These are phyloP conservation scores for Reticulascus tulasneorum DNA, from an alignment of 2,329 filamentous ascomycete genomes.

Conservation along the genomic window DNA sequence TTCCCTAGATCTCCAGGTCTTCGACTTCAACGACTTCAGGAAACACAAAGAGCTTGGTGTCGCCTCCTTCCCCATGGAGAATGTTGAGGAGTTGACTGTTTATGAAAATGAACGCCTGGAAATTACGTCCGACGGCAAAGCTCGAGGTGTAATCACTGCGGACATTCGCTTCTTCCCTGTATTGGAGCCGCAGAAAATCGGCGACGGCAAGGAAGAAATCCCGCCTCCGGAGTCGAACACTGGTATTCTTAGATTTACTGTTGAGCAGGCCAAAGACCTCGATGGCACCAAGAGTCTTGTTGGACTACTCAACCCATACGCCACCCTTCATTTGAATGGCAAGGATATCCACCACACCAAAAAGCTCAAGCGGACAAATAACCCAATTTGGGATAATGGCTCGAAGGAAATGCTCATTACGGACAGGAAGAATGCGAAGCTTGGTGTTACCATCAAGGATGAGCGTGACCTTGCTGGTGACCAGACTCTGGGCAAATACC, in stretches of 20 bases:
- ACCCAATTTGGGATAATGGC: constrained; percentile 91
- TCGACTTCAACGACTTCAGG: constrained; percentile 91
- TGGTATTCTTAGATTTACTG: constrained; percentile 87
- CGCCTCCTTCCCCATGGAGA: constrained; percentile 80
- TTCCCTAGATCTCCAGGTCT: constrained; percentile 76
- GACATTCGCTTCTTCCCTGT: constrained; percentile 97
- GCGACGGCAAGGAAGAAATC: constrained; percentile 74
- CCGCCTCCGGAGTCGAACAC: constrained; percentile 87
- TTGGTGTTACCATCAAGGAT: constrained; percentile 92
- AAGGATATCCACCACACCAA: constrained; percentile 87
- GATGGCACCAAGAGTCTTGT: constrained; percentile 90
- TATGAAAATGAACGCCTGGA: constrained; percentile 84
- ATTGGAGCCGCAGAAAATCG: constrained; percentile 64
- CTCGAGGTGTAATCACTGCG: constrained; percentile 72
- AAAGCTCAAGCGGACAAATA: constrained; percentile 94
- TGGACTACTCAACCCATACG: constrained; percentile 88
- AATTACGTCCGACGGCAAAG: constrained; percentile 77
- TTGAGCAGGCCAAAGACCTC: constrained; percentile 95
- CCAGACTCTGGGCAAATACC: constrained; percentile 83
- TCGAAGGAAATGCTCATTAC: constrained; percentile 94
- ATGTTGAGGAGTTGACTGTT: constrained; percentile 70
- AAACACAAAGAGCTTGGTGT: constrained; percentile 94
- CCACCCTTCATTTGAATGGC: constrained; percentile 80
- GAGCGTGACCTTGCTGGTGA: constrained; percentile 82
- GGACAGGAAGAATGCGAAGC: constrained; percentile 82